Percentiles rank a stretch among this genome's conserved stretches.
Evolutionary conservation across 2,329 filamentous ascomycete species (phyloP).

Genomic region (Stachybotrys echinatus): DNA sequence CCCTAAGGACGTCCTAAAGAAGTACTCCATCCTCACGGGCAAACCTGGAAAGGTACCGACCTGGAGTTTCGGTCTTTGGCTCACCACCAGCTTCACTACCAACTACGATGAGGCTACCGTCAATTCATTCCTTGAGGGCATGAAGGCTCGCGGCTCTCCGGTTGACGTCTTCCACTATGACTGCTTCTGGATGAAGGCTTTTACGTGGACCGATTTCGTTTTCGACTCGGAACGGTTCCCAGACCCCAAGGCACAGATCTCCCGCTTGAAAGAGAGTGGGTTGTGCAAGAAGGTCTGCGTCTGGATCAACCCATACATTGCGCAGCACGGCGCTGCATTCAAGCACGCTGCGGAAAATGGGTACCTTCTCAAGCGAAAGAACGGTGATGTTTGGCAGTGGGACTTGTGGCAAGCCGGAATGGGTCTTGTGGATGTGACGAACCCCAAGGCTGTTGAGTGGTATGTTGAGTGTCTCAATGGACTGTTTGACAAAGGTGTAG

Average conservation of each 20-base stretch:
- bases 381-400: conserved; percentile 71
- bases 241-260: conserved; percentile 59
- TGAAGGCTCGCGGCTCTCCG: conserved; percentile 58
- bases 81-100: conserved; percentile 72
- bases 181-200: conserved; percentile 73
- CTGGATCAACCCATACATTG: conserved; percentile 74
- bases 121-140: conserved; percentile 61
- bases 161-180: conserved; percentile 73
- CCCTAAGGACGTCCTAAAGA: conserved; percentile 65
- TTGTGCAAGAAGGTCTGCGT: conserved; percentile 62
- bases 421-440: conserved; percentile 70
- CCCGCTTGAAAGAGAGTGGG: conserved; percentile 56
- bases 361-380: conserved; percentile 63
- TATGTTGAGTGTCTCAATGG: conserved; percentile 55
- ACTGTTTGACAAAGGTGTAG: conserved; percentile 64
- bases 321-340: conserved; percentile 64
- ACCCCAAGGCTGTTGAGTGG: conserved; percentile 62
- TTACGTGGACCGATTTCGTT: conserved; percentile 70
- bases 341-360: conserved; percentile 58
- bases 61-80: conserved; percentile 74
- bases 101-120: conserved; percentile 68
- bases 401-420: conserved; percentile 75
- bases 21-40: conserved; percentile 64
- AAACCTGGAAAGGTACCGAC: conserved; percentile 58
- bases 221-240: conserved; percentile 66